phyloP scores from a whole-genome alignment of 805 yeast genomes.

The Kregervanrija pseudodelftensis region DNA sequence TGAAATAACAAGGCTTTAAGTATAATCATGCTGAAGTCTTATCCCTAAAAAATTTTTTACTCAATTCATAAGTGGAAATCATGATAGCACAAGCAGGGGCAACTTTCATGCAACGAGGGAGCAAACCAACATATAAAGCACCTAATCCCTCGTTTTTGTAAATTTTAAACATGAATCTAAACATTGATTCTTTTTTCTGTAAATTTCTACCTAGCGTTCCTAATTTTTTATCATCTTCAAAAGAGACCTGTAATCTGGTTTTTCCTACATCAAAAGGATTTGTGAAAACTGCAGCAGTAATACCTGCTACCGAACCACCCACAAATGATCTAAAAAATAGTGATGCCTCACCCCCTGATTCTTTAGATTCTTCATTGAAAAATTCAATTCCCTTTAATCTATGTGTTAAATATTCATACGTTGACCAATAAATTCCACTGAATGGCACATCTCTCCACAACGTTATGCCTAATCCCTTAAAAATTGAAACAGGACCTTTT shows the following conservation, averaged over 20 bases:
- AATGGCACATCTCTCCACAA: conserved; percentile 98
- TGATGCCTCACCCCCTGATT: conserved; percentile 8
- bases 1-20: no score
- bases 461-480: conserved; percentile 81
- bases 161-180: conserved; percentile 56
- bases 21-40: not conserved
- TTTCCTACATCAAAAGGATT: conserved; percentile 98
- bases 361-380: conserved; percentile 19
- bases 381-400: conserved; percentile 18
- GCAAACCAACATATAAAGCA: conserved; percentile 81
- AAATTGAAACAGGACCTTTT: conserved; percentile 59
- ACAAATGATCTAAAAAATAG: conserved; percentile 56
- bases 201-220: conserved; percentile 9
- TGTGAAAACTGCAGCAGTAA: conserved; percentile 77
- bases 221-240: conserved; percentile 22
- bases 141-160: conserved; percentile 65
- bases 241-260: conserved; percentile 75
- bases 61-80: conserved; percentile 91
- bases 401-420: conserved; percentile 52
- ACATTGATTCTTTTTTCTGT: conserved; percentile 46
- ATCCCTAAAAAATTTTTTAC: conserved; percentile 51
- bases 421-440: conserved; percentile 90
- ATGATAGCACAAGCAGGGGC: conserved; percentile 98
- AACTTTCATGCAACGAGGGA: conserved; percentile 81
- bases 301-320: conserved; percentile 80